Percentiles rank a stretch among this genome's conserved stretches.
Evolutionary conservation across 768 basidiomycete genomes (phyloP).

Genomic region (Serendipita vermifera): DNA sequence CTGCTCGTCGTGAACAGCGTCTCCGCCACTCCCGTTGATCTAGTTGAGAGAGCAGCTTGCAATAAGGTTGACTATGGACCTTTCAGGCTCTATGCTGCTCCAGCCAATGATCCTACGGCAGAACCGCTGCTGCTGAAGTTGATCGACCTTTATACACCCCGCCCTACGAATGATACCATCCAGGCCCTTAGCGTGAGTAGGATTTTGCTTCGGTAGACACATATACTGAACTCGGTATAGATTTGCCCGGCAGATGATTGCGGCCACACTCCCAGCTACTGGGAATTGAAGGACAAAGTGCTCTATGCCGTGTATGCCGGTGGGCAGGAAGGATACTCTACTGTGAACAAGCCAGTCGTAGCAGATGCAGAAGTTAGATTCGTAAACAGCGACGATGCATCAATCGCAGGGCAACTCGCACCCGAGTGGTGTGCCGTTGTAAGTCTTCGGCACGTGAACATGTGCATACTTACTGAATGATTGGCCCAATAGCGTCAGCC

Average conservation of each 20-base stretch:
- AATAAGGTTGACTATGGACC: neutral
- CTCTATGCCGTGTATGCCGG: neutral
- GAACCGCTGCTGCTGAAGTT: neutral
- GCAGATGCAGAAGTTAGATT: neutral
- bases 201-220: no score
- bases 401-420: neutral
- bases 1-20: neutral
- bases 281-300: neutral
- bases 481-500: neutral
- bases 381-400: neutral
- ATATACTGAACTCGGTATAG: neutral
- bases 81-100: constrained; percentile 3
- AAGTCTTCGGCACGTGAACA: neutral
- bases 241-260: neutral
- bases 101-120: neutral
- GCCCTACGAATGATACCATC: constrained; percentile 5
- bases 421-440: neutral
- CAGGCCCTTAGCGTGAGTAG: neutral
- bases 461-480: neutral
- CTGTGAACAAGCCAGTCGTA: neutral
- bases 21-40: neutral
- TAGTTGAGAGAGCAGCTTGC: neutral
- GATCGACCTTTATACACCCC: neutral
- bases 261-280: neutral
- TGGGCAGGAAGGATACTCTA: neutral